Percentiles rank a stretch among this genome's conserved stretches.
These are phyloP conservation scores for Triticum turgidum DNA, from an alignment of 176 grass and related monocot species.

Conservation along the genomic window DNA sequence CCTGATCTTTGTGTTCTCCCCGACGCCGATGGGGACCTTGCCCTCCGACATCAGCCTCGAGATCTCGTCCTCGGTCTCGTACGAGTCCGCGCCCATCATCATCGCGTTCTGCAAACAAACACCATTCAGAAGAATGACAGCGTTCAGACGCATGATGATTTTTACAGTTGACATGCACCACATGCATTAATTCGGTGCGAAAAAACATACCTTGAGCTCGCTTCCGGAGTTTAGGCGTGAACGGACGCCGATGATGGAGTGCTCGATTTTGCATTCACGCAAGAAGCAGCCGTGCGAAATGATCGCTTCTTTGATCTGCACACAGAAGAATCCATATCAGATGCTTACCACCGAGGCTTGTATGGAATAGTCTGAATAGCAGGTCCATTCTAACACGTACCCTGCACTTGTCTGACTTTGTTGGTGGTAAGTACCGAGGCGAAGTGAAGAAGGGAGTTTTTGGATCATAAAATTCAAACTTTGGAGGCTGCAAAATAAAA, in stretches of 20 bases:
- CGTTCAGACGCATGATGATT: background rate
- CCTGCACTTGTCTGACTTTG: slow-evolving; percentile 69
- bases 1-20: slow-evolving; percentile 72
- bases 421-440: slow-evolving; percentile 68
- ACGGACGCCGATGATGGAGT: slow-evolving; percentile 58
- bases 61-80: slow-evolving; percentile 76
- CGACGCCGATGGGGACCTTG: slow-evolving; percentile 74
- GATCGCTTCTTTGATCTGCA: slow-evolving; percentile 60
- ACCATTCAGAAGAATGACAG: background rate
- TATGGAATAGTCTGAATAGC: background rate
- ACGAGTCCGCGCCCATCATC: slow-evolving; percentile 79
- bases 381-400: slow-evolving; percentile 12
- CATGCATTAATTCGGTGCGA: background rate
- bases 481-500: slow-evolving; percentile 46
- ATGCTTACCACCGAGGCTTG: too few relatives aligned
- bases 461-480: slow-evolving; percentile 77
- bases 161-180: background rate
- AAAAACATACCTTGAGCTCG: slow-evolving; percentile 48
- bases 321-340: background rate
- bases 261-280: slow-evolving; percentile 56
- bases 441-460: slow-evolving; percentile 78
- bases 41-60: slow-evolving; percentile 47
- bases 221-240: slow-evolving; percentile 55
- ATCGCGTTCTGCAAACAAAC: slow-evolving; percentile 53
- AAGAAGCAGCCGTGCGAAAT: slow-evolving; percentile 88